Evolutionary conservation across 179 eudicot genomes (phyloP), one percentile per base, ranked within the genome.

Genomic region (Silene coronaria): DNA sequence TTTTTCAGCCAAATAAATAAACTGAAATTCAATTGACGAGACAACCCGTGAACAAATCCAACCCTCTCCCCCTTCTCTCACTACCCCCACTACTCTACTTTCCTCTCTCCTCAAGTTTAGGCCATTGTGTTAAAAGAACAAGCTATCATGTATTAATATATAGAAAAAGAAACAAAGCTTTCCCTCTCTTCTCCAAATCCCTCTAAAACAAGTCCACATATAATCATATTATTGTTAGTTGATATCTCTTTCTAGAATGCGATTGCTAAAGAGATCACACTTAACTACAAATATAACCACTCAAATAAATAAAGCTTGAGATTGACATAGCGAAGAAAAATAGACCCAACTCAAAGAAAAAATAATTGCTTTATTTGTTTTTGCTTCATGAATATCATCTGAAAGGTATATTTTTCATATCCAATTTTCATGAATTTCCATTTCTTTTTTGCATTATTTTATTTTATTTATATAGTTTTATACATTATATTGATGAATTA

Each of bases 201-300:
- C 34, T 27, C n/a, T 11, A 26, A 13, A 66, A 36, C 34, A 22
- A 77, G 68, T 75, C 70, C 76, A 75, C 82, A 64, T 70, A 72
- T 71, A 71, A 9, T 46, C n/a, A 10, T 71, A 11, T 68, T 71
- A 11, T 68, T 16, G 62, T 64, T 78, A 30, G 72, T 83, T 70
- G 67, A 73, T 84, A 78, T 85, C 86, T 84, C 86, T 84, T 80
- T 86, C 78, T 77, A 78, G 88, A 88, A 85, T 91, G 87, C 85
- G 84, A 87, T 85, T 78, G 84, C 76, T 53, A 82, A 76, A 85
- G 81, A 75, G 74, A 85, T 81, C 84, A 80, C 80, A 76, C 80
- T 82, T 78, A 76, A 77, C 88, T 73, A 76, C 85, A 81, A 79
- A 76, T 22, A 77, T 48, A 75, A 36, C 73, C 76, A 80, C 77